A percentile compares a stretch with the other conserved stretches of the same genome.
Evolutionary conservation across 176 grass and related monocot species (phyloP).

Genomic region (Tuctoria greenei): DNA sequence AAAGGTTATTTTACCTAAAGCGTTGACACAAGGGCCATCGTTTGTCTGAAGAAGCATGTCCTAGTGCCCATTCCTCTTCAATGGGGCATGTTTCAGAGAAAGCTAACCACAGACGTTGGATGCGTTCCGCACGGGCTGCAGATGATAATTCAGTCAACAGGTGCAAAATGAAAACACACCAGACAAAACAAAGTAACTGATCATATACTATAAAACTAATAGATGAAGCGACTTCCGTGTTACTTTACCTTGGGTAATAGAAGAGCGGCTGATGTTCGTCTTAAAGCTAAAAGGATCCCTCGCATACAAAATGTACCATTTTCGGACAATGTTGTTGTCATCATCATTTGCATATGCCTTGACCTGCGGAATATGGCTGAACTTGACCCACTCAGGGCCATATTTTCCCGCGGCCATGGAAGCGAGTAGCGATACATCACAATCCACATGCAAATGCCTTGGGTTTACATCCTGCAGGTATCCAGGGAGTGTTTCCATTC

Average conservation of each 20-base stretch:
- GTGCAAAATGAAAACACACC: too few species aligned
- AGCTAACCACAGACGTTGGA: rapidly evolving
- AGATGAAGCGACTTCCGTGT: neutral
- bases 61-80: neutral
- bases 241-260: neutral
- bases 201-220: neutral
- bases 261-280: neutral
- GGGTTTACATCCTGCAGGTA: neutral
- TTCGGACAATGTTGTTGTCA: neutral
- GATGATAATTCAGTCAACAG: too few species aligned
- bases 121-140: neutral
- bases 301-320: neutral
- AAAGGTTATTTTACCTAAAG: neutral
- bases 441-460: neutral
- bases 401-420: neutral
- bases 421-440: neutral
- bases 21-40: neutral
- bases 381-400: constrained; percentile 11
- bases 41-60: rapidly evolving
- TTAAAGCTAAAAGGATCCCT: constrained; percentile 2
- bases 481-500: neutral
- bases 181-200: neutral
- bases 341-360: neutral
- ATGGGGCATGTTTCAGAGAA: neutral
- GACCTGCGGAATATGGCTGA: neutral